A percentile compares a stretch with the other conserved stretches of the same genome.
phyloP scores from a whole-genome alignment of 176 grass and related monocot genomes.

The Poa pratensis region DNA sequence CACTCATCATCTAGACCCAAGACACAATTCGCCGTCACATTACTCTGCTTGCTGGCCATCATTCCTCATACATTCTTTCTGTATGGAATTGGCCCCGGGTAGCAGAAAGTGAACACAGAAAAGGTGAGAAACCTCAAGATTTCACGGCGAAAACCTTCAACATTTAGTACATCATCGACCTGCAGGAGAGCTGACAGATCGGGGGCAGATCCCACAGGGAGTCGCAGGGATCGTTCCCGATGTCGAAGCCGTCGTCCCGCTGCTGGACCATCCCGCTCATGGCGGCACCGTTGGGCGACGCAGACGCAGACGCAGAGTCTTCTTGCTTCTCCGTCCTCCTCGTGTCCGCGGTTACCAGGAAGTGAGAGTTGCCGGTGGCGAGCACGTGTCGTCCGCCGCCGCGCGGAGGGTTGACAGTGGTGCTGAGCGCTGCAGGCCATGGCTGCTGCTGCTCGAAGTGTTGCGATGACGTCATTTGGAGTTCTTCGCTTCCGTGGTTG shows the following conservation, averaged over 20 bases:
- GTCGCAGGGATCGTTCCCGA: conserved; percentile 50
- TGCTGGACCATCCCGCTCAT: conserved; percentile 39
- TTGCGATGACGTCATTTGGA: conserved; percentile 13
- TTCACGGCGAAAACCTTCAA: conserved; percentile 11
- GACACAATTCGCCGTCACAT: conserved; percentile 19
- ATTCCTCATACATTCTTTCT: conserved; percentile 49
- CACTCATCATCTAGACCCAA: conserved; percentile 2
- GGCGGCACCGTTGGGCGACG: conserved; percentile 11
- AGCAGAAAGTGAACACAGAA: conserved; percentile 49
- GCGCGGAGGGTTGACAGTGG: not conserved
- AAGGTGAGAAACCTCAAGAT: not conserved
- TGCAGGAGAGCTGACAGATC: conserved; percentile 57
- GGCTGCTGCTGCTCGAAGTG: conserved; percentile 37
- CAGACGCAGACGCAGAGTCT: conserved; percentile 21
- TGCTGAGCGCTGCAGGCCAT: conserved; percentile 37
- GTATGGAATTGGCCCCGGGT: conserved; percentile 53
- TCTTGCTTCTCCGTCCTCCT: conserved; percentile 56
- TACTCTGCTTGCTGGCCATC: conserved; percentile 45
- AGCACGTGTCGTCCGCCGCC: not conserved
- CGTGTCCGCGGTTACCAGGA: conserved; percentile 28
- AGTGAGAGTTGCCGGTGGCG: not conserved
- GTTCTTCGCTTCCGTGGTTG: conserved; percentile 31
- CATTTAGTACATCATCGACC: conserved; percentile 52
- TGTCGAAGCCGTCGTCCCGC: conserved; percentile 38
- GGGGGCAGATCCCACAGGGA: conserved; percentile 66